phyloP scores from a whole-genome alignment of 805 yeast species.

The Yamadazyma philogaea region DNA sequence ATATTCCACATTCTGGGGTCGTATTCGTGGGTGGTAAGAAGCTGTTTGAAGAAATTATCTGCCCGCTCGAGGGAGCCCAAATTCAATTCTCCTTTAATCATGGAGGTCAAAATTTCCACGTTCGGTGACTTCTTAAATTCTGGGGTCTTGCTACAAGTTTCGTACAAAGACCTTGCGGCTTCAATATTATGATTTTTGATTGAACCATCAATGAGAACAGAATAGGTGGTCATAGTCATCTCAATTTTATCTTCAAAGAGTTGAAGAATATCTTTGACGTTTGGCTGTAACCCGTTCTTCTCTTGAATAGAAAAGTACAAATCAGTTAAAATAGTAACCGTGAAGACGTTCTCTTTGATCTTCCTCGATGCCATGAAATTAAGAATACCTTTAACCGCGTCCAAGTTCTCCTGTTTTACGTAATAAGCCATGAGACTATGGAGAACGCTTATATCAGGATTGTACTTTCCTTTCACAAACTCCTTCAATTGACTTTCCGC shows the following conservation, averaged over 20 bases:
- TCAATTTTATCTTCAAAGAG: conserved; percentile 33
- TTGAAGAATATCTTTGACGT: conserved; percentile 37
- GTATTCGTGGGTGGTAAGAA: conserved; percentile 25
- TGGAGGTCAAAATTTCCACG: conserved; percentile 39
- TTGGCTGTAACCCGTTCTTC: conserved; percentile 42
- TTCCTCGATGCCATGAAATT: conserved; percentile 39
- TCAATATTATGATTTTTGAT: conserved; percentile 46
- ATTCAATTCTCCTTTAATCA: conserved; percentile 47
- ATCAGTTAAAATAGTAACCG: conserved; percentile 60
- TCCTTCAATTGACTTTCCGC: conserved; percentile 44
- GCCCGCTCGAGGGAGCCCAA: conserved; percentile 35
- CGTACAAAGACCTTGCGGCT: conserved; percentile 52
- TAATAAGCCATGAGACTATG: conserved; percentile 49
- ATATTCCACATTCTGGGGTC: conserved; percentile 41
- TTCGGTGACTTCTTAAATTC: conserved; percentile 27
- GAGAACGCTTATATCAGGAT: conserved; percentile 48
- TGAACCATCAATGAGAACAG: conserved; percentile 54
- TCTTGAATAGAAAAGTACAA: conserved; percentile 45
- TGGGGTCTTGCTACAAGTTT: conserved; percentile 16
- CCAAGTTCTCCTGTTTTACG: conserved; percentile 37
- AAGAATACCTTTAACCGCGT: conserved; percentile 49
- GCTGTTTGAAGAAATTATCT: conserved; percentile 28
- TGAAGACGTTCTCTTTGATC: conserved; percentile 56
- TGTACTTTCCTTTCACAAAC: conserved; percentile 32
- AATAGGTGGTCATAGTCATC: conserved; percentile 45